These are phyloP conservation scores for Cerioporus squamosus DNA, from an alignment of 1,284 basidiomycete species.

Conservation along the genomic window DNA sequence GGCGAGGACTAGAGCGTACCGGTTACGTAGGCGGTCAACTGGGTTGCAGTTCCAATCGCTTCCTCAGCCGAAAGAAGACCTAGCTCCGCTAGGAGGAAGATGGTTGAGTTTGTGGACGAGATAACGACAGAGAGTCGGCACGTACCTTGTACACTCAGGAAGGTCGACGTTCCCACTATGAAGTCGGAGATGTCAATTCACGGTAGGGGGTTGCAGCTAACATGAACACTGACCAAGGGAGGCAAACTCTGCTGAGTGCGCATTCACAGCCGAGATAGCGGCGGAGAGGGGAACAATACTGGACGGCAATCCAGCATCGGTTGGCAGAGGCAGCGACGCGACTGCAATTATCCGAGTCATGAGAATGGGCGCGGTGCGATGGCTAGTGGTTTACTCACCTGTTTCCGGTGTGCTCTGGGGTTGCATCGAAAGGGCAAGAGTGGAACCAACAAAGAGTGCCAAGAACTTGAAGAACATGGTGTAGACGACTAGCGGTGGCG, in stretches of 20 bases:
- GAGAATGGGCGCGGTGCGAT: too few species aligned
- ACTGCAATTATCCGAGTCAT: too few species aligned
- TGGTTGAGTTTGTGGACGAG: background rate
- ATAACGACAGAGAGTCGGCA: background rate
- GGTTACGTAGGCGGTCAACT: slow-evolving; percentile 11
- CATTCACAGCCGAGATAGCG: slow-evolving; percentile 3
- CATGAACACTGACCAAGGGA: background rate
- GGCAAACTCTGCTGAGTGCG: slow-evolving; percentile 1
- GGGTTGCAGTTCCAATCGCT: slow-evolving; percentile 12
- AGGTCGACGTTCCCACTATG: slow-evolving; percentile 1
- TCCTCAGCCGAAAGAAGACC: slow-evolving; percentile 5
- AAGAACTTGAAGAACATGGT: too few species aligned
- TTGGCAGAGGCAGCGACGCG: slow-evolving; percentile 8
- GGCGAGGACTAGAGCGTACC: slow-evolving; percentile 2
- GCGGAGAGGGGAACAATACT: slow-evolving; percentile 2
- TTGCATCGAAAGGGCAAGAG: too few species aligned
- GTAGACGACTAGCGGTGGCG: too few species aligned
- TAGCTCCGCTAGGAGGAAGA: slow-evolving; percentile 5
- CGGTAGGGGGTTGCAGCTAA: background rate
- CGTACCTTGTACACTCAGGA: slow-evolving; percentile 9
- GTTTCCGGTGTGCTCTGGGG: too few species aligned
- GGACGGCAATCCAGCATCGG: slow-evolving; percentile 6
- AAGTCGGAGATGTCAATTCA: background rate
- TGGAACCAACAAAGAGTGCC: background rate
- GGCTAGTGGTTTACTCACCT: too few species aligned